Percentiles rank a stretch among this genome's conserved stretches.
Conservation (phyloP, 2,329 filamentous ascomycete genomes). For the Pseudonectria foliicola region DNA sequence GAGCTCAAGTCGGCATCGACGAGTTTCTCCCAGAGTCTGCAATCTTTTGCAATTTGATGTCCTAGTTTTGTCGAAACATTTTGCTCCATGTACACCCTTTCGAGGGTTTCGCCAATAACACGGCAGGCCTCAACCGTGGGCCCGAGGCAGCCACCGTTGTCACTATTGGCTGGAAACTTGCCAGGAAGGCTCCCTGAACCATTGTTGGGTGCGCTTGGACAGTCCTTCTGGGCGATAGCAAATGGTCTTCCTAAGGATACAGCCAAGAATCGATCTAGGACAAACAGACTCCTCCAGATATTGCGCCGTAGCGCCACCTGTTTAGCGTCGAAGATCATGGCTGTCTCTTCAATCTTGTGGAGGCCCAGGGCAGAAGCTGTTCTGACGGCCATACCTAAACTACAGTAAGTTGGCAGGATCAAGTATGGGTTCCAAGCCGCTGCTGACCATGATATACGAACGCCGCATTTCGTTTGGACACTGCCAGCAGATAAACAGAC, state of each 20-base stretch:
- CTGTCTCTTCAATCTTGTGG: conserved; percentile 50
- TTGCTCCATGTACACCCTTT: conserved; percentile 51
- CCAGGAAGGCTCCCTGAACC: conserved; percentile 22
- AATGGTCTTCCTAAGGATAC: conserved; percentile 55
- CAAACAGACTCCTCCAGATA: conserved; percentile 57
- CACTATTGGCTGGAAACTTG: conserved; percentile 1
- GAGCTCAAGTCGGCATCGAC: conserved; percentile 44
- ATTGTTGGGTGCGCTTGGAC: conserved; percentile 42
- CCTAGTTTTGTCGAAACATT: conserved; percentile 52
- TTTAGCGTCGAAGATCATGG: conserved; percentile 42
- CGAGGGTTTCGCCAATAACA: conserved; percentile 51
- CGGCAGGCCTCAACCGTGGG: conserved; percentile 51
- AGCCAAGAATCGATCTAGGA: conserved; percentile 57
- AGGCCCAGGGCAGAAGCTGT: conserved; percentile 56
- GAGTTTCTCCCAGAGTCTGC: conserved; percentile 8
- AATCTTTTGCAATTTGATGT: conserved; percentile 43
- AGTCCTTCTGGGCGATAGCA: conserved; percentile 56
- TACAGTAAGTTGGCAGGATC: conserved; percentile 7
- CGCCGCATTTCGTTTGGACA: conserved; percentile 56
- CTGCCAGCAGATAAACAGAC: conserved; percentile 55
- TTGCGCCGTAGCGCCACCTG: conserved; percentile 45
- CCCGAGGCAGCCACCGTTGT: conserved; percentile 34
- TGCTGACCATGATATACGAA: conserved; percentile 52
- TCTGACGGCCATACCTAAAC: conserved; percentile 53
- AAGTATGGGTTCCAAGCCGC: background rate